phyloP scores from a whole-genome alignment of 208 protist genomes.

The Crithidia fasciculata region DNA sequence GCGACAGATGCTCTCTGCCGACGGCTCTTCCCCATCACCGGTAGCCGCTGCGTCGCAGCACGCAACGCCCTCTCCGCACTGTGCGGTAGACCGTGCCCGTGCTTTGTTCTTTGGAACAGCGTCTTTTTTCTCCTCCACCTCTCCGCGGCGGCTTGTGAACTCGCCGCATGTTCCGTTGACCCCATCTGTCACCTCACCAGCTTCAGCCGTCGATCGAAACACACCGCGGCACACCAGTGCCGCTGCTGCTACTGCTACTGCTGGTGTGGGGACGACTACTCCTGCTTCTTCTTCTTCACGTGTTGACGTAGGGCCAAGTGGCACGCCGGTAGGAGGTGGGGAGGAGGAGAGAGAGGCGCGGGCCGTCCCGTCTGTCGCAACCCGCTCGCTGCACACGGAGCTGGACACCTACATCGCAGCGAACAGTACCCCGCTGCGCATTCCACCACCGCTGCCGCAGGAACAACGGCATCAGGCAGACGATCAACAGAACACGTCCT shows the following conservation, averaged over 20 bases:
- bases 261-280: too few relatives aligned
- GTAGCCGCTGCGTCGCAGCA: background rate
- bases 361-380: background rate
- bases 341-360: background rate
- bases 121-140: constrained; percentile 70
- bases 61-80: constrained; percentile 15
- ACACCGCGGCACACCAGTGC: too few relatives aligned
- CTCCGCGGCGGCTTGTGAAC: constrained; percentile 50
- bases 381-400: constrained; percentile 23
- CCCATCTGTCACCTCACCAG: background rate
- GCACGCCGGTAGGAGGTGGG: background rate
- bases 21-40: background rate
- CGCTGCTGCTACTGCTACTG: too few relatives aligned
- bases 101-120: constrained; percentile 68
- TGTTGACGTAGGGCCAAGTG: background rate
- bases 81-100: constrained; percentile 66
- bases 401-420: constrained; percentile 27
- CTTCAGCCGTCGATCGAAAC: too few relatives aligned
- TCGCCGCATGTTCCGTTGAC: constrained; percentile 62
- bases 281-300: too few relatives aligned
- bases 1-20: background rate
- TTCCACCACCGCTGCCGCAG: constrained; percentile 10
- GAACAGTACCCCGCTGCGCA: constrained; percentile 31
- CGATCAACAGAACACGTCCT: too few relatives aligned
- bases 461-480: background rate